Evolutionary conservation across 768 basidiomycete genomes (phyloP).

Genomic region (Rhodocollybia butyracea): DNA sequence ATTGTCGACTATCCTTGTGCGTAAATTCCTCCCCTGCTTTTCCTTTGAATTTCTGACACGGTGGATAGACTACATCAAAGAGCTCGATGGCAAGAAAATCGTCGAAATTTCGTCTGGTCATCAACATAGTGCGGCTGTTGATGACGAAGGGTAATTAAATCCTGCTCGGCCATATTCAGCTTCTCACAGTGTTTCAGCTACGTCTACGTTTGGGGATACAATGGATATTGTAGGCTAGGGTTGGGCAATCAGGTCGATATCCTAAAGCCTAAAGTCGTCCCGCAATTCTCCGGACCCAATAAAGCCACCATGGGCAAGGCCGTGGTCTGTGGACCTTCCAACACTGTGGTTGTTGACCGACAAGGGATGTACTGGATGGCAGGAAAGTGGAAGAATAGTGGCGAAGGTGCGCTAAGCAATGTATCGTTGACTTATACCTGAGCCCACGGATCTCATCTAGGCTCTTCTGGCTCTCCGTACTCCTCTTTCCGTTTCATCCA

Average conservation of each 20-base stretch:
- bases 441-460: slow-evolving; percentile 29
- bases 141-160: slow-evolving; percentile 57
- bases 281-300: slow-evolving; percentile 80
- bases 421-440: not conserved
- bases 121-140: slow-evolving; percentile 84
- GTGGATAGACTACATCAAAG: slow-evolving; percentile 33
- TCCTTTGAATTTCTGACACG: too few relatives aligned
- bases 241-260: slow-evolving; percentile 82
- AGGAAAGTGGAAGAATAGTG: slow-evolving; percentile 94
- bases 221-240: slow-evolving; percentile 89
- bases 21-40: too few relatives aligned
- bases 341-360: slow-evolving; percentile 79
- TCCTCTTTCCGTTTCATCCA: slow-evolving; percentile 85
- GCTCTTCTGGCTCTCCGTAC: slow-evolving; percentile 87
- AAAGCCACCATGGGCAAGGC: slow-evolving; percentile 50
- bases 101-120: slow-evolving; percentile 81
- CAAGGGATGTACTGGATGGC: slow-evolving; percentile 89
- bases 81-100: slow-evolving; percentile 74
- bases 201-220: slow-evolving; percentile 59
- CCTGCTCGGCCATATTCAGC: not conserved
- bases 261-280: slow-evolving; percentile 78
- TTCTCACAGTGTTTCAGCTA: not conserved
- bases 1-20: slow-evolving; percentile 62
- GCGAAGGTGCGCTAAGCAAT: slow-evolving; percentile 71
- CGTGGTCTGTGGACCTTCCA: slow-evolving; percentile 79